These are phyloP conservation scores for Chrysoporthe puriensis DNA, from an alignment of 2,329 filamentous ascomycete species.

Conservation along the genomic window DNA sequence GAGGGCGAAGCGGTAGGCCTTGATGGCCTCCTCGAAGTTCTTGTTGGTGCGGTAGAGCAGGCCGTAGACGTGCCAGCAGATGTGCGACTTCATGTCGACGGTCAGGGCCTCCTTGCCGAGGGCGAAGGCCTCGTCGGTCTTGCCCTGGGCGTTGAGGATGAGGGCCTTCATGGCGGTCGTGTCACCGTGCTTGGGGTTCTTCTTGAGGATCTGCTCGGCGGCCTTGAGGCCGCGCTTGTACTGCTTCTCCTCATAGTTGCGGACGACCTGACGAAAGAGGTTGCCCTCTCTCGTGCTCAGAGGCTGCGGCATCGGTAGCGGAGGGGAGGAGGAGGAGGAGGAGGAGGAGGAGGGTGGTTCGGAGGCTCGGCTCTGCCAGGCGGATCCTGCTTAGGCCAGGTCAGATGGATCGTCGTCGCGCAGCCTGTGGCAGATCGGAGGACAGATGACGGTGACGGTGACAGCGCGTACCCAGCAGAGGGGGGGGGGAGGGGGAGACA, in stretches of 20 bases:
- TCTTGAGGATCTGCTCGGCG: conserved; percentile 94
- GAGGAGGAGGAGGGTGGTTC: conserved; percentile 6
- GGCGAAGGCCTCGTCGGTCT: conserved; percentile 90
- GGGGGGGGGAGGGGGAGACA: no score
- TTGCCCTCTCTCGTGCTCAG: conserved; percentile 86
- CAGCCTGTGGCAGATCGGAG: not conserved
- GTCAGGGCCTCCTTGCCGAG: conserved; percentile 90
- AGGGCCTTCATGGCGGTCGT: conserved; percentile 99
- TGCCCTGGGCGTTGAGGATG: conserved; percentile 90
- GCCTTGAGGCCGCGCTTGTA: conserved; percentile 94
- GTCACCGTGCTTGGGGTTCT: conserved; percentile 94
- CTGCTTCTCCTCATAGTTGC: conserved; percentile 96
- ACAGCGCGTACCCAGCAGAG: not conserved
- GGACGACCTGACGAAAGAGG: conserved; percentile 92
- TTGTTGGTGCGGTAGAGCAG: conserved; percentile 90
- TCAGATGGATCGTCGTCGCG: conserved; percentile 8
- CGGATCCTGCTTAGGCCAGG: not conserved
- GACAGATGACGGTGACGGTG: not conserved
- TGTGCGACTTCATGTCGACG: conserved; percentile 98
- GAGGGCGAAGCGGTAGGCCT: conserved; percentile 96
- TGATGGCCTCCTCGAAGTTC: conserved; percentile 98
- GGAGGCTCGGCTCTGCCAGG: conserved; percentile 5
- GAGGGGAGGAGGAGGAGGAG: conserved; percentile 37
- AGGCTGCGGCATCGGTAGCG: conserved; percentile 65
- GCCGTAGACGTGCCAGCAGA: conserved; percentile 99